Base-by-base conservation (phyloP, 106 monocot genomes). In the Phalaenopsis equestris region DNA sequence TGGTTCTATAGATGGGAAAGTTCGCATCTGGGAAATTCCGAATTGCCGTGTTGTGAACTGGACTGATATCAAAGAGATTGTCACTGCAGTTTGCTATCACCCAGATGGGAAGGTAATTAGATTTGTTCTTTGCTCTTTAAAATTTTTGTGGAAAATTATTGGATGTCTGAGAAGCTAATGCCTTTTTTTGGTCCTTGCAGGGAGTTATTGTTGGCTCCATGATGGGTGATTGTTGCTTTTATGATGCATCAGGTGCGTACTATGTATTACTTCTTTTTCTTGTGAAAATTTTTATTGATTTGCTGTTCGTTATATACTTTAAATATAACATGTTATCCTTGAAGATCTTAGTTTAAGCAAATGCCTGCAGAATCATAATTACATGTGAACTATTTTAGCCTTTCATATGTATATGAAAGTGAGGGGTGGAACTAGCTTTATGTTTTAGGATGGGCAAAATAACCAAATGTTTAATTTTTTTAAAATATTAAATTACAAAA, bases 1-100 rank as follows among this genome's bases (percentile, higher is more conserved):
- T 79, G 94, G 97, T 41, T 98, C 89, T 11, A 86, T 98, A 72
- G 97, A 98, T 87, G 97, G 97, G 6, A 94, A 92, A 79, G 80
- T 98, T 78, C 94, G 97, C 30, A 87, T 98, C 72, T 98, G 97
- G 97, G 87, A 90, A 52, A 85, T 90, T 58, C 39, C 67, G 36
- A 73, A 74, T 47, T 73, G 82, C 37, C 87, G 78, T 58, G 94
- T 98, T 42, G 89, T 94, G 72, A 79, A 87, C 39, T 98, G 97
- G 97, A 84, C 72, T 81, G 90, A 94, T 76, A 67, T 83, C n/a
- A 87, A 81, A 75, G 92, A 98, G 70, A 94, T 98, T 41, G 78
- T 94, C 18, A 94, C 94, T 55, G 90, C 92, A 5, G 77, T 89
- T n/a, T 92, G 90, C 84, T 94, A 90, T 77, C 70, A 73, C 10